Evolutionary conservation across 2,329 filamentous ascomycete species (phyloP).

Genomic region (Fusarium compactum): DNA sequence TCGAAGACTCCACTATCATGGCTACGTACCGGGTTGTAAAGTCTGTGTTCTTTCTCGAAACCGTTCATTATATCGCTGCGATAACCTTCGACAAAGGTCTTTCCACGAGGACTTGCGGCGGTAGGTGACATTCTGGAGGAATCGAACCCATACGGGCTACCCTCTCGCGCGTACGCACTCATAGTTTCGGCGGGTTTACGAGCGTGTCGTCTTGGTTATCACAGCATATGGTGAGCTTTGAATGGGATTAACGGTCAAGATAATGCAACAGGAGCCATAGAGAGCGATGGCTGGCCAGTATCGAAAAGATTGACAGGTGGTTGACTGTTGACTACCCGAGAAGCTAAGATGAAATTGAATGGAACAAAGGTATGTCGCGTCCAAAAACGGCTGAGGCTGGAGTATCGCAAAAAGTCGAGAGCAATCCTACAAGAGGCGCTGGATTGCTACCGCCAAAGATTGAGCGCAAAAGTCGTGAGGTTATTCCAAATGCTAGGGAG

Average conservation of each 20-base stretch:
- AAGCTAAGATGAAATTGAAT: constrained; percentile 25
- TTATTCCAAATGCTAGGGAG: constrained; percentile 18
- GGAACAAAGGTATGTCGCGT: constrained; percentile 38
- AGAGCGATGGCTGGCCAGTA: constrained; percentile 32
- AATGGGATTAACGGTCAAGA: constrained; percentile 17
- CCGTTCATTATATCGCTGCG: constrained; percentile 65
- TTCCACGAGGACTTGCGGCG: constrained; percentile 57
- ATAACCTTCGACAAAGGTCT: constrained; percentile 70
- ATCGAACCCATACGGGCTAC: constrained; percentile 54
- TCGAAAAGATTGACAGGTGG: constrained; percentile 18
- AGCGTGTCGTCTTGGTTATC: constrained; percentile 38
- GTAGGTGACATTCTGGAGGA: constrained; percentile 49
- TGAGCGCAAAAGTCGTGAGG: constrained; percentile 11
- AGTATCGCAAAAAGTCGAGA: constrained; percentile 11
- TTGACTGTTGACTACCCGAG: constrained; percentile 23
- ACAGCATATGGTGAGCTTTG: constrained; percentile 36
- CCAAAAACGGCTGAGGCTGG: constrained; percentile 18
- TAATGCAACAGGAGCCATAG: constrained; percentile 36
- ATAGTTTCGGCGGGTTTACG: constrained; percentile 48
- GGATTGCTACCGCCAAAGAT: background rate
- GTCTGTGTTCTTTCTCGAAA: constrained; percentile 65
- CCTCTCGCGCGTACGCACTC: constrained; percentile 56
- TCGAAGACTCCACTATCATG: background rate
- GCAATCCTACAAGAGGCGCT: constrained; percentile 16
- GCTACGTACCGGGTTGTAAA: constrained; percentile 69